These are phyloP conservation scores for Jamesozyma rosinii DNA, from an alignment of 805 yeast genomes.

Conservation along the genomic window DNA sequence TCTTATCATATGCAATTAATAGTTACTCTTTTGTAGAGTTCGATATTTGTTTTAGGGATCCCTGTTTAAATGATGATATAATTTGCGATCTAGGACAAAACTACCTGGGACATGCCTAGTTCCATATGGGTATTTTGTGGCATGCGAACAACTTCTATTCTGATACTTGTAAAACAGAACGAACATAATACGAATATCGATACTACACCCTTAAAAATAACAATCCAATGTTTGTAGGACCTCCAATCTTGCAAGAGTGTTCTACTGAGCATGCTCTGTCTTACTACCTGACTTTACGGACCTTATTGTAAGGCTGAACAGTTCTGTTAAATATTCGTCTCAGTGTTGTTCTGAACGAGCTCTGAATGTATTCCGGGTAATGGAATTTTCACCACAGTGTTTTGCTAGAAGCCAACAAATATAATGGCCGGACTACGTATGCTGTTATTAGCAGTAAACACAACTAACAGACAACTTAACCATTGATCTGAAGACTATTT, in stretches of 20 bases:
- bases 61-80: slow-evolving; percentile 37
- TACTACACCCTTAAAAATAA: not conserved
- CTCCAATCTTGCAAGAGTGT: too few relatives aligned
- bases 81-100: slow-evolving; percentile 44
- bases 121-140: slow-evolving; percentile 31
- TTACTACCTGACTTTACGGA: not conserved
- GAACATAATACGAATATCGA: not conserved
- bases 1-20: not conserved
- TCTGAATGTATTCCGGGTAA: not conserved
- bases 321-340: too few relatives aligned
- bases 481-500: too few relatives aligned
- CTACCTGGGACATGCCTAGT: slow-evolving; percentile 42
- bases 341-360: too few relatives aligned
- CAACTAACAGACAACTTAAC: too few relatives aligned
- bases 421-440: not conserved
- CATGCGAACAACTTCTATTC: slow-evolving; percentile 31
- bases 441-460: not conserved
- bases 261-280: not conserved
- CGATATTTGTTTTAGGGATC: not conserved
- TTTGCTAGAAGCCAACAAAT: not conserved
- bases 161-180: slow-evolving; percentile 12
- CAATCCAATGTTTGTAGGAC: too few relatives aligned
- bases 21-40: not conserved
- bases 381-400: not conserved
- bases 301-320: not conserved